Percentiles rank a stretch among this genome's conserved stretches.
These are phyloP conservation scores for Volvox reticuliferus DNA, from an alignment of 139 green algal genomes.

Conservation along the genomic window DNA sequence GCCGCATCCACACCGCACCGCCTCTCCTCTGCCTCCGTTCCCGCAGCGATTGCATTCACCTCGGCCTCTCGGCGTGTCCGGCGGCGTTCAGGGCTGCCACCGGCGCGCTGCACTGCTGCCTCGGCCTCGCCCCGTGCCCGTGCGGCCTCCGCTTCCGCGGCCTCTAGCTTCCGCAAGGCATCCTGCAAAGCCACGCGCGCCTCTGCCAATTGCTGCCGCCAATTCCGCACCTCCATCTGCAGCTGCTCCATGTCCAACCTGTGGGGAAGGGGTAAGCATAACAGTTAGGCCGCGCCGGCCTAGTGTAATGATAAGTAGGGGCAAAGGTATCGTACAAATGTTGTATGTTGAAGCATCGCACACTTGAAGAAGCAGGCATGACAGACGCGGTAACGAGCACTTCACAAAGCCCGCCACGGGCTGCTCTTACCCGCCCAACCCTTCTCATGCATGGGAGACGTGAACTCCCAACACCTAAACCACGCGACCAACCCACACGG, in stretches of 20 bases:
- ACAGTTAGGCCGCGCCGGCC: too few species aligned
- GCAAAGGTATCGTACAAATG: too few species aligned
- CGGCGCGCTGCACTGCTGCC: not conserved
- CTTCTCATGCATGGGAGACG: too few species aligned
- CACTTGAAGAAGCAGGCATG: too few species aligned
- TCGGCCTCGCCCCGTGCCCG: not conserved
- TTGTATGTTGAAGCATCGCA: too few species aligned
- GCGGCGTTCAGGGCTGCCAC: not conserved
- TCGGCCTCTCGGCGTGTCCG: constrained; percentile 16
- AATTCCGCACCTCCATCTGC: not conserved
- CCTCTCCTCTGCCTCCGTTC: not conserved
- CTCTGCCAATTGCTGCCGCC: not conserved
- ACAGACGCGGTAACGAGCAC: too few species aligned
- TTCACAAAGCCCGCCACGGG: too few species aligned
- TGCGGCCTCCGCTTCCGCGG: not conserved
- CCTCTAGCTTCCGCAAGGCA: not conserved
- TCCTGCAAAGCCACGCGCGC: not conserved
- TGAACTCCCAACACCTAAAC: too few species aligned
- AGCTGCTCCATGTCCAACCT: constrained; percentile 25
- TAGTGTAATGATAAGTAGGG: too few species aligned
- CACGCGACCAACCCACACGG: too few species aligned
- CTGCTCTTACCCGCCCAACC: too few species aligned
- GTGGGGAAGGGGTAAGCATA: not conserved
- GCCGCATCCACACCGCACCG: not conserved
- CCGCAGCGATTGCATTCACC: not conserved